phyloP scores from a whole-genome alignment of 2,329 filamentous ascomycete genomes.

The Periconia sp. region DNA sequence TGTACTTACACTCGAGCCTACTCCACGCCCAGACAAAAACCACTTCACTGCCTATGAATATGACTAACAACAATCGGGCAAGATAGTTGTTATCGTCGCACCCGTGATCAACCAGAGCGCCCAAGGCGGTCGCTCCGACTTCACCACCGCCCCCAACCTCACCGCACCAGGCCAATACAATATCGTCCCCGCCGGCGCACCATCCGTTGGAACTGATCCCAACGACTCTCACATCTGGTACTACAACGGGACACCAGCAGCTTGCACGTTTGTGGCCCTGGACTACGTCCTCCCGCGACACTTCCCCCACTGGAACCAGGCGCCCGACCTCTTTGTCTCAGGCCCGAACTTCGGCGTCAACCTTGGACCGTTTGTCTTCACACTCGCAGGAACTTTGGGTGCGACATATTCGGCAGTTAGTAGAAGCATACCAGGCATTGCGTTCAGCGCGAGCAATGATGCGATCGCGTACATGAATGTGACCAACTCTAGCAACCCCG shows the following conservation, averaged over 20 bases:
- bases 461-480: slow-evolving; percentile 46
- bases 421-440: slow-evolving; percentile 54
- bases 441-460: slow-evolving; percentile 47
- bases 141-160: slow-evolving; percentile 48
- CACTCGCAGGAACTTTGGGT: slow-evolving; percentile 34
- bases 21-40: background rate
- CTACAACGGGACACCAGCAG: slow-evolving; percentile 61
- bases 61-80: no score
- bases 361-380: slow-evolving; percentile 53
- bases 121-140: slow-evolving; percentile 48
- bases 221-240: slow-evolving; percentile 60
- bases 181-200: slow-evolving; percentile 50
- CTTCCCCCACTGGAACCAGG: slow-evolving; percentile 46
- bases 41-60: background rate
- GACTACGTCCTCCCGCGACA: slow-evolving; percentile 56
- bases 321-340: slow-evolving; percentile 56
- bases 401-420: slow-evolving; percentile 53
- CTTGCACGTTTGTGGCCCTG: slow-evolving; percentile 58
- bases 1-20: background rate
- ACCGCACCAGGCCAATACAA: slow-evolving; percentile 48
- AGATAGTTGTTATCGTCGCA: slow-evolving; percentile 46
- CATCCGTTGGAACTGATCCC: slow-evolving; percentile 55
- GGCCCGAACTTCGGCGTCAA: slow-evolving; percentile 61
- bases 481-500: slow-evolving; percentile 46
- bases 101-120: slow-evolving; percentile 49